phyloP scores from a whole-genome alignment of 345 rosid species.

The Populus euphratica region DNA sequence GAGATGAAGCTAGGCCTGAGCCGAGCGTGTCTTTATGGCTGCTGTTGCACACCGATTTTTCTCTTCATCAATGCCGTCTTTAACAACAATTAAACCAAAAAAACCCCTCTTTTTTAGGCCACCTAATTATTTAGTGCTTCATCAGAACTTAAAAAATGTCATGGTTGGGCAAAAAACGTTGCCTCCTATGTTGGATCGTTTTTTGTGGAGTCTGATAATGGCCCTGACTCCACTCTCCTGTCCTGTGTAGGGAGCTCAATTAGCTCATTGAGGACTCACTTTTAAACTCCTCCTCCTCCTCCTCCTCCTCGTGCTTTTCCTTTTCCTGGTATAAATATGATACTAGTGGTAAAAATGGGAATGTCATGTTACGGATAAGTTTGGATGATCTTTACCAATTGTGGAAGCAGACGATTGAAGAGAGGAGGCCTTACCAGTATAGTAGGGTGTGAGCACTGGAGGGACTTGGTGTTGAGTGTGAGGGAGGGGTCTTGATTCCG shows the following conservation, averaged over 20 bases:
- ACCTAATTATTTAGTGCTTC: conserved; percentile 37
- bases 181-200: conserved; percentile 59
- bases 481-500: conserved; percentile 91
- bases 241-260: conserved; percentile 62
- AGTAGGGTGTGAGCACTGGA: conserved; percentile 94
- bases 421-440: conserved; percentile 88
- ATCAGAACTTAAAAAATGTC: conserved; percentile 64
- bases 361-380: conserved; percentile 36
- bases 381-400: conserved; percentile 57
- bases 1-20: conserved; percentile 10
- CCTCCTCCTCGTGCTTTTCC: neutral
- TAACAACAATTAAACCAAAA: conserved; percentile 24
- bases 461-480: conserved; percentile 76
- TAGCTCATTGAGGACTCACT: conserved; percentile 78
- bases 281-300: conserved; percentile 38
- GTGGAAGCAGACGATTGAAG: conserved; percentile 81
- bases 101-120: conserved; percentile 58
- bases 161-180: conserved; percentile 63
- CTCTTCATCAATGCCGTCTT: conserved; percentile 13
- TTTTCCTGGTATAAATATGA: neutral
- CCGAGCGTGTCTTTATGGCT: conserved; percentile 3
- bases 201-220: conserved; percentile 44
- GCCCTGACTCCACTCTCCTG: conserved; percentile 56
- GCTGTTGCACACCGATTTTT: conserved; percentile 5
- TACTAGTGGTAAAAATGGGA: neutral